These are phyloP conservation scores for Claviceps fusiformis DNA, from an alignment of 2,329 filamentous ascomycete genomes.

Conservation along the genomic window DNA sequence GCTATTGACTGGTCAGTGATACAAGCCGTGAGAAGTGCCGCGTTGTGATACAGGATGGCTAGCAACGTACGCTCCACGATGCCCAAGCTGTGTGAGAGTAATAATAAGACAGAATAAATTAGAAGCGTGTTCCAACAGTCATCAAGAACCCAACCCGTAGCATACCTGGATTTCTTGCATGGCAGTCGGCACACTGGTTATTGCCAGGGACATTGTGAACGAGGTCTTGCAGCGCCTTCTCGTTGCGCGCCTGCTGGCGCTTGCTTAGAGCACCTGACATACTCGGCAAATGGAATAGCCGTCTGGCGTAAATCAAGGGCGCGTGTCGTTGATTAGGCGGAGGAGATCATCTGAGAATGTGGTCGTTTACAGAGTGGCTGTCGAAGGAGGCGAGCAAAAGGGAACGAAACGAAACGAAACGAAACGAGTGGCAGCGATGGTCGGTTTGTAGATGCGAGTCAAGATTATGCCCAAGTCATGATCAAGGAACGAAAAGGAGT, in stretches of 20 bases:
- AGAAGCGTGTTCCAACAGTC: slow-evolving; percentile 9
- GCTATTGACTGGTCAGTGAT: slow-evolving; percentile 31
- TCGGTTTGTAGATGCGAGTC: background rate
- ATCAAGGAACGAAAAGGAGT: background rate
- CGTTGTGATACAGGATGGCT: background rate
- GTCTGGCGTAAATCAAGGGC: background rate
- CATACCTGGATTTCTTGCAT: slow-evolving; percentile 80
- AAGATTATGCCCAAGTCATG: background rate
- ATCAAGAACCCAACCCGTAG: slow-evolving; percentile 3
- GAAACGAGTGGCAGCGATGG: background rate
- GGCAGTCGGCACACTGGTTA: slow-evolving; percentile 86
- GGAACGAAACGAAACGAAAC: background rate
- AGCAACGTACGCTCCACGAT: slow-evolving; percentile 68
- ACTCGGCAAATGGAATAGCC: slow-evolving; percentile 2
- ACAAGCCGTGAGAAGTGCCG: background rate
- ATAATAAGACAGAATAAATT: slow-evolving; percentile 11
- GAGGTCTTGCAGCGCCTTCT: slow-evolving; percentile 79
- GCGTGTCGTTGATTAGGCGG: background rate
- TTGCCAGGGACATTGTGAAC: slow-evolving; percentile 76
- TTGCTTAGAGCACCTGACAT: slow-evolving; percentile 77
- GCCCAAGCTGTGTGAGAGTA: slow-evolving; percentile 59
- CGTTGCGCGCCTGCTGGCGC: slow-evolving; percentile 95
- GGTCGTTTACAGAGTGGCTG: background rate
- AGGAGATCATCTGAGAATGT: background rate
- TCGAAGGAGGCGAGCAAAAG: background rate